A percentile compares a stretch with the other conserved stretches of the same genome.
phyloP scores from a whole-genome alignment of 1,139 yeast species.

The Candida buenavistaensis region DNA sequence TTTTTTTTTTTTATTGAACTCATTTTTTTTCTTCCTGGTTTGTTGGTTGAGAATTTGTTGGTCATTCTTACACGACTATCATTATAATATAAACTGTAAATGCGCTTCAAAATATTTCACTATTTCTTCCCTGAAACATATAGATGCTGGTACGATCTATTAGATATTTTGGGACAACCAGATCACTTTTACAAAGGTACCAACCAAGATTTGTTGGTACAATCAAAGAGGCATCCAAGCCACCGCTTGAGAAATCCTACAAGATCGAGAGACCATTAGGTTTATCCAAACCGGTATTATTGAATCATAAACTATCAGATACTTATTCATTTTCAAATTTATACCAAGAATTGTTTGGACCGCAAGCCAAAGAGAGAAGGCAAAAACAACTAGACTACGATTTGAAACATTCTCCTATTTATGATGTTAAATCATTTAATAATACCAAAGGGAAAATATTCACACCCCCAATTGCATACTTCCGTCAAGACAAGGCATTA shows the following conservation, averaged over 20 bases:
- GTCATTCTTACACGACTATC: no score
- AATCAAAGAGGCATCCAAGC: constrained; percentile 27
- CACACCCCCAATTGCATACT: constrained; percentile 73
- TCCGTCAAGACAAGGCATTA: constrained; percentile 70
- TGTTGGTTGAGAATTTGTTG: no score
- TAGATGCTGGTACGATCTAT: constrained; percentile 2
- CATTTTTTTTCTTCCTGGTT: no score
- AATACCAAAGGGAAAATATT: constrained; percentile 85
- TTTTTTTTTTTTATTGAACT: no score
- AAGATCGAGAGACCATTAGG: constrained; percentile 43
- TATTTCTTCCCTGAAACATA: no score
- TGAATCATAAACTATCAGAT: constrained; percentile 25
- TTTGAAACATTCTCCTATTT: constrained; percentile 82
- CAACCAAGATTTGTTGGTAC: constrained; percentile 27
- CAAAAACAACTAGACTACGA: constrained; percentile 63
- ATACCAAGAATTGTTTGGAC: constrained; percentile 30
- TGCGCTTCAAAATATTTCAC: no score
- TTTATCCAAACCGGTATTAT: constrained; percentile 30
- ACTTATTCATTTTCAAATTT: constrained; percentile 24
- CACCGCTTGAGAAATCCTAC: constrained; percentile 28
- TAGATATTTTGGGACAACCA: constrained; percentile 5
- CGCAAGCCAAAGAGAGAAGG: constrained; percentile 54
- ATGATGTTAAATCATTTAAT: constrained; percentile 75
- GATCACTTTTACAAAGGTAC: constrained; percentile 16
- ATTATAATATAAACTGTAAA: no score